These are phyloP conservation scores for Jaminaea rosea DNA, from an alignment of 1,284 basidiomycete genomes.

Conservation along the genomic window DNA sequence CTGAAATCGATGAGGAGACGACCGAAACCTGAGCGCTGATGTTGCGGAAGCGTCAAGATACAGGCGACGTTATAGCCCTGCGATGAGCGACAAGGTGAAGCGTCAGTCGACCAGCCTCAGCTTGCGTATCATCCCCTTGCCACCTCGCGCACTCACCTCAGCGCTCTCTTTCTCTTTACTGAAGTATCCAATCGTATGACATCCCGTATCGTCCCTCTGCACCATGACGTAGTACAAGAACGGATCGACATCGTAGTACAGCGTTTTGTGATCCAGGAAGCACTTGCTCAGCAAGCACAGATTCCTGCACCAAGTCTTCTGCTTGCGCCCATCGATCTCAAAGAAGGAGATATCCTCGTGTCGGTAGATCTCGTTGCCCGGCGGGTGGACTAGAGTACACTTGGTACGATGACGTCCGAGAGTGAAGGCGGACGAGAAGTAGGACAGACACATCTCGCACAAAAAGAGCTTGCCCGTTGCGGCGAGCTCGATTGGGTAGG, in stretches of 20 bases:
- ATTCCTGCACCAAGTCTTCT: conserved; percentile 99
- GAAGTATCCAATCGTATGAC: conserved; percentile 95
- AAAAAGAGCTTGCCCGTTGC: conserved; percentile 89
- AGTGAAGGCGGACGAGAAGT: conserved; percentile 31
- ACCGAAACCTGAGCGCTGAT: conserved; percentile 83
- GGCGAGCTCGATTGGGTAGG: conserved; percentile 95
- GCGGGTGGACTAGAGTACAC: conserved; percentile 88
- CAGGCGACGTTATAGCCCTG: conserved; percentile 88
- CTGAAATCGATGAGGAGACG: conserved; percentile 95
- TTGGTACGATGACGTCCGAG: conserved; percentile 68
- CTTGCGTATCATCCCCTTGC: no score
- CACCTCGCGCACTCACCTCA: no score
- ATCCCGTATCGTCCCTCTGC: conserved; percentile 76
- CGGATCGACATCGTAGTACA: conserved; percentile 99
- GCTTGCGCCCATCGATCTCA: conserved; percentile 94
- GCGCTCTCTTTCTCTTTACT: conserved; percentile 96
- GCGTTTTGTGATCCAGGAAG: conserved; percentile 98
- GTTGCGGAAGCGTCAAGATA: conserved; percentile 95
- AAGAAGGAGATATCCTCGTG: conserved; percentile 83
- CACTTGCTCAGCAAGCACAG: conserved; percentile 97
- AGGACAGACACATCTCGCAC: conserved; percentile 80
- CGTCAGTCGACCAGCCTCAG: no score
- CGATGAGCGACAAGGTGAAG: no score
- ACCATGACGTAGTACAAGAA: conserved; percentile 98
- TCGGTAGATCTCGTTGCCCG: conserved; percentile 96